A percentile compares a stretch with the other conserved stretches of the same genome.
phyloP scores from a whole-genome alignment of 2,329 filamentous ascomycete genomes.

The Penicillium sp. region DNA sequence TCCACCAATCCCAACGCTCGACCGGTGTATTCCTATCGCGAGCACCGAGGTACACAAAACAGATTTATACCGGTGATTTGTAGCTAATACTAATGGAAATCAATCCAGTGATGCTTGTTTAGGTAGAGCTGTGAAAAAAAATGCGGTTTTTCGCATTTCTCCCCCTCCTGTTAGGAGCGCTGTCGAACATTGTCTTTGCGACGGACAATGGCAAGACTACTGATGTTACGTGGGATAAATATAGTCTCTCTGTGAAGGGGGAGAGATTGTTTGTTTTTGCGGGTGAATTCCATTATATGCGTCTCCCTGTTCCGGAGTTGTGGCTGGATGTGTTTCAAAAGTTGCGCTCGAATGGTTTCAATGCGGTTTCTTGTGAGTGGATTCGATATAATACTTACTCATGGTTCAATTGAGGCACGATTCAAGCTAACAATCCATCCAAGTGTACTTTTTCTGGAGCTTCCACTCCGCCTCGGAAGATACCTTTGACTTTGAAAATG shows the following conservation, averaged over 20 bases:
- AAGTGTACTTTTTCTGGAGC: slow-evolving; percentile 42
- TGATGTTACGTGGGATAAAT: slow-evolving; percentile 59
- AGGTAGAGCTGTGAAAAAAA: not conserved
- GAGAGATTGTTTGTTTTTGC: slow-evolving; percentile 56
- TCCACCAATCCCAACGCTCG: slow-evolving; percentile 36
- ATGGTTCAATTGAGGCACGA: not conserved
- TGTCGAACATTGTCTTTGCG: slow-evolving; percentile 24
- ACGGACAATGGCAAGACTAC: slow-evolving; percentile 52
- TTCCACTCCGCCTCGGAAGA: slow-evolving; percentile 38
- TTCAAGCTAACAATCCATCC: not conserved
- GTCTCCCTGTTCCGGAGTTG: slow-evolving; percentile 60
- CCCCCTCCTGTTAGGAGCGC: slow-evolving; percentile 21
- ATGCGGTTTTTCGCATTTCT: slow-evolving; percentile 33
- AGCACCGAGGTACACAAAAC: slow-evolving; percentile 25
- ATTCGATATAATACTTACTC: not conserved
- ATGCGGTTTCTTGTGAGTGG: slow-evolving; percentile 52
- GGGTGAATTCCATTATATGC: slow-evolving; percentile 61
- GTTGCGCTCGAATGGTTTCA: slow-evolving; percentile 60
- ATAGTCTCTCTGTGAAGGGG: slow-evolving; percentile 58
- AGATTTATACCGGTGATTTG: slow-evolving; percentile 9
- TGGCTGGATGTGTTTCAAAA: slow-evolving; percentile 64
- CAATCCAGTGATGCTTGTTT: not conserved
- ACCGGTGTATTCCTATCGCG: slow-evolving; percentile 32
- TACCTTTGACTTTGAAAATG: slow-evolving; percentile 57
- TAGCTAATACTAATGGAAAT: not conserved